Conservation (phyloP, 2,329 filamentous ascomycete species). For the Trichoderma pleuroti region DNA sequence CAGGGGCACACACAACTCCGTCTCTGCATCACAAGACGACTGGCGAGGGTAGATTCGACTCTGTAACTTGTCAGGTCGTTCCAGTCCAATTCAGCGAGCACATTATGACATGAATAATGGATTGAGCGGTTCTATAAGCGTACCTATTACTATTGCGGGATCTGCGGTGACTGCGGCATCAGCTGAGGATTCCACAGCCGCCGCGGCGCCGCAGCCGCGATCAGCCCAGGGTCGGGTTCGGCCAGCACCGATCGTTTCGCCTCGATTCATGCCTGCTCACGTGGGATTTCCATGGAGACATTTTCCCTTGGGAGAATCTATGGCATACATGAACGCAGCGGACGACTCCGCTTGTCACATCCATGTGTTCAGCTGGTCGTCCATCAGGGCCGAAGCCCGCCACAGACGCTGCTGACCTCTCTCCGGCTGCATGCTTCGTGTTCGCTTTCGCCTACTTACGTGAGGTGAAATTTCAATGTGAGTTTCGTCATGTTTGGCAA, state of each 20-base stretch:
- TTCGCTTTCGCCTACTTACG: background rate
- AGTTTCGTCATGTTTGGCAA: background rate
- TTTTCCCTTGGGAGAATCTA: background rate
- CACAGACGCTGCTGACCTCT: background rate
- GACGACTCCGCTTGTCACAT: background rate
- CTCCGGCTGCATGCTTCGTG: background rate
- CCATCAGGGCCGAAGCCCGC: background rate
- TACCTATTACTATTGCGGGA: background rate
- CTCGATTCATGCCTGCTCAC: background rate
- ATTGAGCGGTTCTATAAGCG: background rate
- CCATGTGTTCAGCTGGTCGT: background rate
- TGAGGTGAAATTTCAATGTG: background rate
- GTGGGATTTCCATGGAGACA: background rate
- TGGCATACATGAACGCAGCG: background rate
- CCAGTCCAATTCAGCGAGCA: background rate
- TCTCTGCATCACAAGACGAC: background rate
- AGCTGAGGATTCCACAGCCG: background rate
- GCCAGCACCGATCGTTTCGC: conserved; percentile 2
- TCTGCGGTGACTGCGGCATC: conserved; percentile 14
- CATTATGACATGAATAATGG: background rate
- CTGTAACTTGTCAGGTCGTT: background rate
- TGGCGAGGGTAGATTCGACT: background rate
- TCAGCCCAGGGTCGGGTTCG: background rate
- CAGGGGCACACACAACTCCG: background rate
- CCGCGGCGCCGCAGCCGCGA: background rate